Evolutionary conservation across 2,329 filamentous ascomycete species (phyloP).

Genomic region (Paracamarosporium sp.): DNA sequence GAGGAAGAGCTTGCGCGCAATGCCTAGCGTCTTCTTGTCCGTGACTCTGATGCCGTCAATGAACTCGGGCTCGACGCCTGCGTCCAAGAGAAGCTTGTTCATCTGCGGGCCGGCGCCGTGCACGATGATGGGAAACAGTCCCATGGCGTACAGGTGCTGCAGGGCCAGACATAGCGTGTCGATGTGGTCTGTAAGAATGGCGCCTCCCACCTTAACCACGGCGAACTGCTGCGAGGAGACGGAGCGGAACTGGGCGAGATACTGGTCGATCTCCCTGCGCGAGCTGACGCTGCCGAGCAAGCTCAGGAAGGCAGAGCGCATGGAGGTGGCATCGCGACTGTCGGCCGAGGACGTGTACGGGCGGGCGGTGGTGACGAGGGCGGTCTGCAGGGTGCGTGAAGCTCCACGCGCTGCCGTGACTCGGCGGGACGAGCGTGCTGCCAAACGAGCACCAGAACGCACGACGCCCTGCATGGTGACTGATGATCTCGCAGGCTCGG

Average conservation of each 20-base stretch:
- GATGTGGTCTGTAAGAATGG: constrained; percentile 92
- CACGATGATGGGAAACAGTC: constrained; percentile 92
- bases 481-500: constrained; percentile 28
- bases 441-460: constrained; percentile 45
- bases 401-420: constrained; percentile 35
- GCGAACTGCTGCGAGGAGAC: constrained; percentile 97
- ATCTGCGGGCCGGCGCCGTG: constrained; percentile 95
- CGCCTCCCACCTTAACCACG: constrained; percentile 97
- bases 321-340: constrained; percentile 40
- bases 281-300: constrained; percentile 95
- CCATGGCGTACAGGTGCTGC: constrained; percentile 92
- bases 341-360: constrained; percentile 42
- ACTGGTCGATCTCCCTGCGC: constrained; percentile 95
- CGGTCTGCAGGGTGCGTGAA: constrained; percentile 36
- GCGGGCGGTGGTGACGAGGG: constrained; percentile 38
- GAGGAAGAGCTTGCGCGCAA: constrained; percentile 91
- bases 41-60: constrained; percentile 96
- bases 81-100: constrained; percentile 87
- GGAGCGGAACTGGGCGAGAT: constrained; percentile 95
- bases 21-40: constrained; percentile 89
- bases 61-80: constrained; percentile 92
- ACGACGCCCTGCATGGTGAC: constrained; percentile 47
- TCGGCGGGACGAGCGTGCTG: constrained; percentile 43
- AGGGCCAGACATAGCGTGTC: constrained; percentile 89
- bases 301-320: constrained; percentile 78